A percentile compares a stretch with the other conserved stretches of the same genome.
Conservation (phyloP, 768 basidiomycete genomes). For the Pleurotus tuoliensis region DNA sequence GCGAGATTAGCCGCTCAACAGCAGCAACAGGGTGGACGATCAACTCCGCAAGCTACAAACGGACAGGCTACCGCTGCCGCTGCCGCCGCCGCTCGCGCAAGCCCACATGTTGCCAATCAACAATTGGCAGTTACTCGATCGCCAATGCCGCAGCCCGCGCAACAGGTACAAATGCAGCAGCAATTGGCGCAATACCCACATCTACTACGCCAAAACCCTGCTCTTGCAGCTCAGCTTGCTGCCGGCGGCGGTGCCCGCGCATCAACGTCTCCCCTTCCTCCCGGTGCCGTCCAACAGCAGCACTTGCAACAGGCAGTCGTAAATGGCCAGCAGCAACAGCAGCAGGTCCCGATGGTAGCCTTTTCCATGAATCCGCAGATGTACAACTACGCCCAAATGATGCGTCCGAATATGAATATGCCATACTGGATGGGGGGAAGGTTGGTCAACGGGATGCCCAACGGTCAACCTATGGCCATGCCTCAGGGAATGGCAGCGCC, state of each 20-base stretch:
- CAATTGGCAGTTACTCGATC: constrained; percentile 22
- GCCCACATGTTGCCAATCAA: constrained; percentile 33
- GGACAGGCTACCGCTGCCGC: constrained; percentile 12
- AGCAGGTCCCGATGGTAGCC: not conserved
- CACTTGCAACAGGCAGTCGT: not conserved
- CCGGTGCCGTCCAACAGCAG: constrained; percentile 6
- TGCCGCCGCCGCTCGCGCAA: constrained; percentile 25
- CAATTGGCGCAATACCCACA: constrained; percentile 15
- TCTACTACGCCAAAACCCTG: constrained; percentile 14
- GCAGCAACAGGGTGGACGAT: constrained; percentile 20
- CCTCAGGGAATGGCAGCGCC: constrained; percentile 1
- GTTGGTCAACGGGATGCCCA: constrained; percentile 1
- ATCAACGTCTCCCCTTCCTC: constrained; percentile 5
- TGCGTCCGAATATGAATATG: not conserved
- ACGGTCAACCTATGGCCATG: constrained; percentile 8
- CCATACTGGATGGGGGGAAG: constrained; percentile 2
- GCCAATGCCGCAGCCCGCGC: constrained; percentile 25
- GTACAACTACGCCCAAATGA: constrained; percentile 7
- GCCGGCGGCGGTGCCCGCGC: constrained; percentile 17
- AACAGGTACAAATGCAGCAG: constrained; percentile 19
- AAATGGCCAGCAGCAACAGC: constrained; percentile 1
- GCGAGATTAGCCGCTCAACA: constrained; percentile 6
- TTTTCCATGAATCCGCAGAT: constrained; percentile 3
- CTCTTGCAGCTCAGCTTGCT: constrained; percentile 20
- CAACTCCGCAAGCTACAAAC: constrained; percentile 24